Evolutionary conservation across 257 asterid genomes (phyloP).

Genomic region (Solanum sejunctum): DNA sequence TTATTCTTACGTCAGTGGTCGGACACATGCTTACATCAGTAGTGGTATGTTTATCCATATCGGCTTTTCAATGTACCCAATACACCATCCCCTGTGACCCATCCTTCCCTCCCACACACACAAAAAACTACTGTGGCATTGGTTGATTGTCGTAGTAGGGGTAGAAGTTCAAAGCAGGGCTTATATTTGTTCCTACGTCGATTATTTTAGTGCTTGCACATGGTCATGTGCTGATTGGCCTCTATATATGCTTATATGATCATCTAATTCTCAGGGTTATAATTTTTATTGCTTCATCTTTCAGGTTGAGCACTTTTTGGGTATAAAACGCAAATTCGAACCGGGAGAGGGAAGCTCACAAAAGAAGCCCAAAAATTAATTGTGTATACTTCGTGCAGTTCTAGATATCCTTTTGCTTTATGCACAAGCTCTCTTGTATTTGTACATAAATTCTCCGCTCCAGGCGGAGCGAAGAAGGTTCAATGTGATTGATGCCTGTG

Average conservation of each 20-base stretch:
- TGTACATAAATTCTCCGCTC: neutral
- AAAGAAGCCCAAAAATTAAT: conserved; percentile 61
- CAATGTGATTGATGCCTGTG: neutral
- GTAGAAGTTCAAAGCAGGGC: neutral
- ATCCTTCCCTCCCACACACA: too few relatives aligned
- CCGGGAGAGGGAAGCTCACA: conserved; percentile 28
- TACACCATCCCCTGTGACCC: neutral
- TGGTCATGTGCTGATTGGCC: neutral
- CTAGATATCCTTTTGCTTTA: neutral
- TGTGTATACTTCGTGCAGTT: neutral
- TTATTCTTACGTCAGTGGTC: neutral
- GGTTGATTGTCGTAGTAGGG: neutral
- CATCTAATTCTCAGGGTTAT: neutral
- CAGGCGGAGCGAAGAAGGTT: neutral
- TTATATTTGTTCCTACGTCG: neutral
- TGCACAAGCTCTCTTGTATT: neutral
- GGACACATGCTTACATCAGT: neutral
- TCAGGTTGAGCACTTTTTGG: conserved; percentile 84
- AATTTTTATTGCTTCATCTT: neutral
- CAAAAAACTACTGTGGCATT: neutral
- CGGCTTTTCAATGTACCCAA: neutral
- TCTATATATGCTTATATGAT: neutral
- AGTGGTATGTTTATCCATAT: neutral
- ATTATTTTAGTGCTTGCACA: neutral
- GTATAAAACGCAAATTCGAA: conserved; percentile 68